Percentiles rank a stretch among this genome's conserved stretches.
phyloP scores from a whole-genome alignment of 2,329 filamentous ascomycete genomes.

The Alternaria infectoria region DNA sequence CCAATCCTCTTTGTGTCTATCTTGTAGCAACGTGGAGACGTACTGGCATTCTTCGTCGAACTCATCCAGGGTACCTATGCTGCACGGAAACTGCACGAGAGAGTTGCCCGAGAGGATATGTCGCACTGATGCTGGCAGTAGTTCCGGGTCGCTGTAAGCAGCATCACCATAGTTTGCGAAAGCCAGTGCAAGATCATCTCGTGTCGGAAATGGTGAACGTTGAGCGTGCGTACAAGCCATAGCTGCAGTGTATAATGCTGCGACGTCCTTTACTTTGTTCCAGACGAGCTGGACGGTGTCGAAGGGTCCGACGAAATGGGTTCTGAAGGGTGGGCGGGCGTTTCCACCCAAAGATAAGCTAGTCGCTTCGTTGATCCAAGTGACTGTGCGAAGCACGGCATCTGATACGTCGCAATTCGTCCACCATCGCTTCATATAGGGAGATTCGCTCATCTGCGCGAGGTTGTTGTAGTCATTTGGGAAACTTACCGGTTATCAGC shows the following conservation, averaged over 20 bases:
- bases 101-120: not conserved
- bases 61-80: not conserved
- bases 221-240: not conserved
- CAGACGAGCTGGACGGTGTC: not conserved
- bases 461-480: too few species aligned
- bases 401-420: fast-evolving
- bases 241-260: not conserved
- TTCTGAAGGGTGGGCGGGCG: fast-evolving
- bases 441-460: fast-evolving
- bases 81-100: not conserved
- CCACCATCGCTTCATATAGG: too few species aligned
- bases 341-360: not conserved
- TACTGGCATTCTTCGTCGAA: not conserved
- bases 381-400: not conserved
- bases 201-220: not conserved
- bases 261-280: not conserved
- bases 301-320: fast-evolving
- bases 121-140: fast-evolving
- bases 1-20: not conserved
- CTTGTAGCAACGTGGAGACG: not conserved
- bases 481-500: too few species aligned
- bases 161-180: not conserved
- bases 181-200: not conserved
- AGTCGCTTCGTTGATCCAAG: not conserved
- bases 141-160: not conserved